Conservation (phyloP, 768 basidiomycete genomes). For the Tubosaeta brunneosetosa region DNA sequence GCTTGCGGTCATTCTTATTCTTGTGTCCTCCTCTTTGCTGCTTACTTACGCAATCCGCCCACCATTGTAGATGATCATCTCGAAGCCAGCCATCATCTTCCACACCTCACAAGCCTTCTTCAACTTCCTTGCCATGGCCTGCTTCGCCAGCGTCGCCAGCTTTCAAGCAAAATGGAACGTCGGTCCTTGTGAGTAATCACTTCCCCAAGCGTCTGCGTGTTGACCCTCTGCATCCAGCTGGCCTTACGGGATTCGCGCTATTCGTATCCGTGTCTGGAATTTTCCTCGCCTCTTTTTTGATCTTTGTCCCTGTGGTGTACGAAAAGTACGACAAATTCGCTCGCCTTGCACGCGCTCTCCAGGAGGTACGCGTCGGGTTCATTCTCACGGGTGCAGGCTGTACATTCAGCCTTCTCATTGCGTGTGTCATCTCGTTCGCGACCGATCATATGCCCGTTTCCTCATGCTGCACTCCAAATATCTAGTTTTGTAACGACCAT, state of each 20-base stretch:
- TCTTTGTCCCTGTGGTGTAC: conserved; percentile 74
- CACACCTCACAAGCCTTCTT: conserved; percentile 82
- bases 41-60: conserved; percentile 14
- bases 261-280: conserved; percentile 75
- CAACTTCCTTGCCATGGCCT: conserved; percentile 89
- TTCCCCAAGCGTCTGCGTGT: conserved; percentile 6
- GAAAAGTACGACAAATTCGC: conserved; percentile 82
- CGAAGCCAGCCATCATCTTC: conserved; percentile 76
- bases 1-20: conserved; percentile 54
- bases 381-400: conserved; percentile 74
- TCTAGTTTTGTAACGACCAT: conserved; percentile 69
- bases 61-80: conserved; percentile 71
- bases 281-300: conserved; percentile 65
- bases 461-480: conserved; percentile 11
- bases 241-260: conserved; percentile 79
- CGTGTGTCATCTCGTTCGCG: conserved; percentile 46
- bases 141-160: conserved; percentile 81
- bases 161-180: conserved; percentile 85
- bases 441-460: not conserved
- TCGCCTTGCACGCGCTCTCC: conserved; percentile 73
- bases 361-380: conserved; percentile 78
- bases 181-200: conserved; percentile 72
- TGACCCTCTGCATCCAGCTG: conserved; percentile 49
- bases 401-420: conserved; percentile 64
- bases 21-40: conserved; percentile 3